phyloP scores from a whole-genome alignment of 805 yeast genomes.

The Candida taoyuanica region DNA sequence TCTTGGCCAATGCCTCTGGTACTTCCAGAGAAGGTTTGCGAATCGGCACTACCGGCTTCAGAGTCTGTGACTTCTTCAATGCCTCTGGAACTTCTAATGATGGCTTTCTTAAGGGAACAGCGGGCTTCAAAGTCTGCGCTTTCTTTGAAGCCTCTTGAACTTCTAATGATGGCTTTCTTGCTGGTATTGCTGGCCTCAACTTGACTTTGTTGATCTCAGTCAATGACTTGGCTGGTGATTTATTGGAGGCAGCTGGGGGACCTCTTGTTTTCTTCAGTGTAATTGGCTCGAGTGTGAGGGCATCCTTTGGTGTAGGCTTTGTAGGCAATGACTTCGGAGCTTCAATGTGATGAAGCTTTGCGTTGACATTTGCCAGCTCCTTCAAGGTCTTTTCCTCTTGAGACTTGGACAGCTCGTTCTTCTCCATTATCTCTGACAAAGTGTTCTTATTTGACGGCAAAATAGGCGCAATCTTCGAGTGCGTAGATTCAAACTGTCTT shows the following conservation, averaged over 20 bases:
- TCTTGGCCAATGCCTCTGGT: constrained; percentile 20
- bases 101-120: constrained; percentile 19
- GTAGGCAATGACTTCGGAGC: not conserved
- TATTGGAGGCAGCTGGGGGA: not conserved
- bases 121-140: constrained; percentile 19
- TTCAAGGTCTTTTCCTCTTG: constrained; percentile 15
- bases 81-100: constrained; percentile 23
- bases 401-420: constrained; percentile 10
- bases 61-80: constrained; percentile 9
- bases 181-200: constrained; percentile 7
- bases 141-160: constrained; percentile 21
- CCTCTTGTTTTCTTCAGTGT: constrained; percentile 22
- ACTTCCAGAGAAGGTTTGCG: constrained; percentile 21
- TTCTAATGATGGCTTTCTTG: constrained; percentile 14
- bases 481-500: constrained; percentile 4
- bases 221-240: not conserved
- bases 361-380: constrained; percentile 13
- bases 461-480: constrained; percentile 30
- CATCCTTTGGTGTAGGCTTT: not conserved
- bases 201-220: constrained; percentile 1
- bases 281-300: constrained; percentile 9
- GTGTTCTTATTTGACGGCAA: constrained; percentile 27
- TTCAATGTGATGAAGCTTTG: constrained; percentile 18
- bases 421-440: constrained; percentile 25
- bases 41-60: constrained; percentile 23